Evolutionary conservation across 192 early-diverging fungal genomes (phyloP), one percentile per base, ranked within the genome.

Genomic region (Ambispora gerdemannii): DNA sequence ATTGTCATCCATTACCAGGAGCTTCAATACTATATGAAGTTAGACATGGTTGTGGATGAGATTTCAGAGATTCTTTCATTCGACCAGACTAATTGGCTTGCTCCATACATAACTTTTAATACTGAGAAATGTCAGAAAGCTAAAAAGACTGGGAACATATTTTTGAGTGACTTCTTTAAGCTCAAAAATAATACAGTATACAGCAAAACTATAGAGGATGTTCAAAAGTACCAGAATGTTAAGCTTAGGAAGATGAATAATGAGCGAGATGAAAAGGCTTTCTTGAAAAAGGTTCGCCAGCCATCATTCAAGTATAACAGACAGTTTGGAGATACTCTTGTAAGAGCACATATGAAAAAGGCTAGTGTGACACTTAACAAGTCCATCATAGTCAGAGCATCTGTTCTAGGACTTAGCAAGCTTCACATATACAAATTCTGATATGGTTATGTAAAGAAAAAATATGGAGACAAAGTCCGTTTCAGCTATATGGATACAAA

Each of bases 21-120:
- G 34, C 34, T 61, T 35, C 59, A 61, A 61, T 61, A 61, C 10
- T 61, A 55, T 43, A 6, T 63, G 38, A 63, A 63, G 38, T 63
- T 63, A 43, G 61, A 24, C 11, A 63, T 63, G 30, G 30, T 61
- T 31, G 30, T 61, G 25, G 59, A 61, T 61, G 59, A 61, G 15
- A 15, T 61, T 1, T n/a, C 2, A 32, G 59, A 61, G 17, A 61
- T 61, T 17, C 35, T 61, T 34, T 61, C 59, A 7, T 61, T 61
- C 17, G 19, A 61, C 4, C 59, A 61, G 17, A 33, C 4, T 31
- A 61, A 61, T 32, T 61, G 59, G 59, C 34, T 61, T 10, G 59
- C 59, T 1, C 59, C 59, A 24, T 61, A 61, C 25, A 61, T 61
- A 27, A 19, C 8, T 32, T 61, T 61, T 61, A 61, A 61, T 36